Evolutionary conservation across 345 rosid genomes (phyloP).

Genomic region (Heritiera fomes): DNA sequence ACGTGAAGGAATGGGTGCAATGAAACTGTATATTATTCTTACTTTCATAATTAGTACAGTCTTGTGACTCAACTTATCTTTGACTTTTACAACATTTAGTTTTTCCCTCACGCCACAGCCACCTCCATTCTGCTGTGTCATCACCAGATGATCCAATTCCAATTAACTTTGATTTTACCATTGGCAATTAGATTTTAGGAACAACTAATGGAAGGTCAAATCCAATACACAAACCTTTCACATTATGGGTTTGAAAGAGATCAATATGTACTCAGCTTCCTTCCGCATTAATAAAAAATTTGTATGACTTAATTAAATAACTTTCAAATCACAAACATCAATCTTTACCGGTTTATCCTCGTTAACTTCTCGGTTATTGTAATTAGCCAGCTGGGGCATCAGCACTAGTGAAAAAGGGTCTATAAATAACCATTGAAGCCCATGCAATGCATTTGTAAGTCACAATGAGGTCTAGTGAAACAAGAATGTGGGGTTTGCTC

Average conservation of each 20-base stretch:
- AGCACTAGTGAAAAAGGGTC: neutral
- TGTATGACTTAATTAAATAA: too few species aligned
- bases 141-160: neutral
- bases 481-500: neutral
- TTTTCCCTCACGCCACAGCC: constrained; percentile 8
- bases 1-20: constrained; percentile 14
- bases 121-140: neutral
- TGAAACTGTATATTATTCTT: neutral
- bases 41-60: neutral
- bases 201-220: neutral
- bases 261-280: too few species aligned
- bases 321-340: too few species aligned
- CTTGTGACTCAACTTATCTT: neutral
- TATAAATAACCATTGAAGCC: constrained; percentile 9
- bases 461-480: neutral
- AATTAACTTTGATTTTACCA: neutral
- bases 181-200: neutral
- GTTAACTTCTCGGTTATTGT: neutral
- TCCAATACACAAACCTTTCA: too few species aligned
- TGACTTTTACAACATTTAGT: neutral
- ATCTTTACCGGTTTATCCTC: too few species aligned
- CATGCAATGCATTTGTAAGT: neutral
- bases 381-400: neutral
- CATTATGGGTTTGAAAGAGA: too few species aligned
- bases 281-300: too few species aligned